Evolutionary conservation across 1,139 yeast genomes (phyloP).

Genomic region (Protomyces gravidus): DNA sequence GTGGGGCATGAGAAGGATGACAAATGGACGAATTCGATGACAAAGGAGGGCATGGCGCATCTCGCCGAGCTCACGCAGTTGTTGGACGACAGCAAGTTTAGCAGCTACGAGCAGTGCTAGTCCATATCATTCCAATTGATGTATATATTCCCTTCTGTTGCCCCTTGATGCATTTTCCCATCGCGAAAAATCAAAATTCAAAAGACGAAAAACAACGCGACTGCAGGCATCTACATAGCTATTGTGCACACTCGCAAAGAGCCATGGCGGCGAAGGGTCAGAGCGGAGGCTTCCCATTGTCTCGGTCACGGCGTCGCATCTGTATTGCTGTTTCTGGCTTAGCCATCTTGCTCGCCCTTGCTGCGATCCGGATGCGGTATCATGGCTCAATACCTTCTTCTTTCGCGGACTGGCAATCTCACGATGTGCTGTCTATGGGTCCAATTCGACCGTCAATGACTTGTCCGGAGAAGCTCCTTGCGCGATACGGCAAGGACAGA

Average conservation of each 20-base stretch:
- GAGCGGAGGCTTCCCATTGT: no score
- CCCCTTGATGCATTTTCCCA: no score
- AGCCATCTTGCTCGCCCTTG: not conserved
- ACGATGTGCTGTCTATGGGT: not conserved
- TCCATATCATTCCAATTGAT: no score
- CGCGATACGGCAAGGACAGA: not conserved
- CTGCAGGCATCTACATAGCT: no score
- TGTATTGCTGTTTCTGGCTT: not conserved
- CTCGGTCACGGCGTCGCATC: not conserved
- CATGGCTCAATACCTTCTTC: no score
- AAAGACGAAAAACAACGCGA: no score
- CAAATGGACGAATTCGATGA: not conserved
- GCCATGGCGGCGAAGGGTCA: no score
- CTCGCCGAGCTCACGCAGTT: slow-evolving; percentile 10
- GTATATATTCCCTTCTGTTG: no score
- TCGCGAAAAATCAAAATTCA: no score
- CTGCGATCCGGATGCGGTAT: no score
- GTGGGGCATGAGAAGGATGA: not conserved
- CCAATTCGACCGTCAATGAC: not conserved
- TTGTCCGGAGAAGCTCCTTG: not conserved
- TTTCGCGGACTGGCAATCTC: no score
- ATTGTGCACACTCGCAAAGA: no score
- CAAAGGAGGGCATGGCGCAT: slow-evolving; percentile 3
- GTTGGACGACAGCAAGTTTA: slow-evolving; percentile 13
- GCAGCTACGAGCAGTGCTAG: slow-evolving; percentile 21